A percentile compares a stretch with the other conserved stretches of the same genome.
phyloP scores from a whole-genome alignment of 768 basidiomycete genomes.

The Dendrothele bispora region DNA sequence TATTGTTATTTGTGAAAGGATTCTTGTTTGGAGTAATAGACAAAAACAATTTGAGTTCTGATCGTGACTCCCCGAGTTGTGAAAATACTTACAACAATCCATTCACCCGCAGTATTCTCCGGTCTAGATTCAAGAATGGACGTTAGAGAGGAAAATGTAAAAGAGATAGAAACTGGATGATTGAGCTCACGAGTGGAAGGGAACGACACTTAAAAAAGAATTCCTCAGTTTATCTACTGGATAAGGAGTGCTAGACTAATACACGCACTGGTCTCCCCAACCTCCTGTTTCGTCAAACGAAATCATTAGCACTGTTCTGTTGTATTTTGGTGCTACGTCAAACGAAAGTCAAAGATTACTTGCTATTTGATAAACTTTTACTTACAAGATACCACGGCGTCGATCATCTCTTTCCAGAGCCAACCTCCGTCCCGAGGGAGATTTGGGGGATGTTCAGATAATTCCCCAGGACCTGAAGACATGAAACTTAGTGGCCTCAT shows the following conservation, averaged over 20 bases:
- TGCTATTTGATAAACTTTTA: too few species aligned
- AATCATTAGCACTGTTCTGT: conserved; percentile 8
- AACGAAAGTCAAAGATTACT: too few species aligned
- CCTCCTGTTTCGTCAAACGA: conserved; percentile 5
- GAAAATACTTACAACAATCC: conserved; percentile 1
- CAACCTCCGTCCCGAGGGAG: conserved; percentile 8
- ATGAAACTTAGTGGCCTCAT: too few species aligned
- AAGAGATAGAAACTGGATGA: too few species aligned
- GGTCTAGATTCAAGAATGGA: neutral
- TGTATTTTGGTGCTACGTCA: conserved; percentile 8
- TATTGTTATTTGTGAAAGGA: conserved; percentile 3
- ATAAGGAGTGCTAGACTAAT: neutral
- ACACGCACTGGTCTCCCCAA: conserved; percentile 5
- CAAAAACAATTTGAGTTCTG: neutral
- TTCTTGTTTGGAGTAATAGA: neutral
- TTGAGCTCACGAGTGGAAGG: conserved; percentile 3
- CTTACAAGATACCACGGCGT: conserved; percentile 3
- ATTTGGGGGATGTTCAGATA: conserved; percentile 7
- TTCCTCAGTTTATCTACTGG: neutral
- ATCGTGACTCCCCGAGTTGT: too few species aligned
- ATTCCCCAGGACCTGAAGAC: conserved; percentile 4
- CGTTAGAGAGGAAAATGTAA: neutral
- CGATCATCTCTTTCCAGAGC: conserved; percentile 4
- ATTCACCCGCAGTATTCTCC: conserved; percentile 1
- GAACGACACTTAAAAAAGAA: neutral